These are phyloP conservation scores for Didymella pinodella DNA, from an alignment of 2,329 filamentous ascomycete genomes.

Conservation along the genomic window DNA sequence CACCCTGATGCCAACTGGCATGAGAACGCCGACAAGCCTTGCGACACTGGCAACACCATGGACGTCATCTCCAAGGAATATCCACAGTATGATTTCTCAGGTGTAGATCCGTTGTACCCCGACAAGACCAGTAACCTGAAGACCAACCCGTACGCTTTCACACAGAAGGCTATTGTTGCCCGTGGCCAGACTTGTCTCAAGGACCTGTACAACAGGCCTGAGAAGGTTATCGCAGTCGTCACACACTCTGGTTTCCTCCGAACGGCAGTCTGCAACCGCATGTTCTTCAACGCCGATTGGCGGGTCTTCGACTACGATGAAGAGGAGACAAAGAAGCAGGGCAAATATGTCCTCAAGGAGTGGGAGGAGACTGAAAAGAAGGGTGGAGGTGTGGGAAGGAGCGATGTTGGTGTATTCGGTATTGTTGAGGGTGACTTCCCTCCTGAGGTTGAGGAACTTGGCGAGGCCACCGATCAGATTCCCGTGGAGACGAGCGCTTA, in stretches of 20 bases:
- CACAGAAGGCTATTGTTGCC: conserved; percentile 60
- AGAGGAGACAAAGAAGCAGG: conserved; percentile 56
- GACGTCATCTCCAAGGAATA: conserved; percentile 58
- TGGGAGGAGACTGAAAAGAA: conserved; percentile 57
- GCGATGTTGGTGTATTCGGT: conserved; percentile 50
- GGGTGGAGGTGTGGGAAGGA: conserved; percentile 62
- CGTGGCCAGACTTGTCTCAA: conserved; percentile 63
- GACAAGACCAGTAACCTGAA: conserved; percentile 62
- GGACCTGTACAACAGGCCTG: conserved; percentile 61
- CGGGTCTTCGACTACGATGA: conserved; percentile 66
- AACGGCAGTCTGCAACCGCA: conserved; percentile 61
- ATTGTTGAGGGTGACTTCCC: conserved; percentile 41
- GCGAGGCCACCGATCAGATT: conserved; percentile 29
- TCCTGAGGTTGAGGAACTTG: conserved; percentile 26
- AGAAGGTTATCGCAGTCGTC: conserved; percentile 70
- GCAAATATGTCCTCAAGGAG: conserved; percentile 58
- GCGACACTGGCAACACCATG: conserved; percentile 67
- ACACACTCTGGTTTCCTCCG: conserved; percentile 71
- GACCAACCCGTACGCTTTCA: conserved; percentile 61
- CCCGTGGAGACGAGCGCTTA: conserved; percentile 15
- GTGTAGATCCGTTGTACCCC: conserved; percentile 67
- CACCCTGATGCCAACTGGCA: conserved; percentile 71
- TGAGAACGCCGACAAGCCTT: conserved; percentile 61
- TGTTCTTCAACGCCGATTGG: conserved; percentile 68
- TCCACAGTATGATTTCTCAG: conserved; percentile 64